phyloP scores from a whole-genome alignment of 2,329 filamentous ascomycete genomes.

The Decorospora gaudefroyi region DNA sequence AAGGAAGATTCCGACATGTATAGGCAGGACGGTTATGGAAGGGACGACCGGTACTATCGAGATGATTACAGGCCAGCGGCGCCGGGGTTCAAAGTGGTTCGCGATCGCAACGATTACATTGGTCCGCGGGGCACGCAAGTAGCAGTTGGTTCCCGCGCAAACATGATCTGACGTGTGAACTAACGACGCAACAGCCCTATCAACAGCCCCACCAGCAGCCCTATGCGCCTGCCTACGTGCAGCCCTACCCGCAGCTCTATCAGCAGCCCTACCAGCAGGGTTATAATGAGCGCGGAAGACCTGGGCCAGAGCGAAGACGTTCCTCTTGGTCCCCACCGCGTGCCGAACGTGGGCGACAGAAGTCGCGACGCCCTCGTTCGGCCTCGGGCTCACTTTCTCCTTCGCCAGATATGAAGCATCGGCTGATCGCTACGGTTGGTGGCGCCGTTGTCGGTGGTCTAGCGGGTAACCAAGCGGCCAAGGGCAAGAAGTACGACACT shows the following conservation, averaged over 20 bases:
- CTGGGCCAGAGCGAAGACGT: constrained; percentile 25
- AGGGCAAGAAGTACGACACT: constrained; percentile 36
- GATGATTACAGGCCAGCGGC: constrained; percentile 20
- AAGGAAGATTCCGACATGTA: constrained; percentile 25
- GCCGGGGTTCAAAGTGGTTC: constrained; percentile 21
- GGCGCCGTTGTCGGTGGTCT: constrained; percentile 45
- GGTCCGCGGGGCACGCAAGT: constrained; percentile 19
- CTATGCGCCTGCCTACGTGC: too few species aligned
- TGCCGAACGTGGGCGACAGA: constrained; percentile 13
- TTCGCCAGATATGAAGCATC: constrained; percentile 29
- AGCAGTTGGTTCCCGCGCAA: constrained; percentile 18
- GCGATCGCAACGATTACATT: constrained; percentile 15
- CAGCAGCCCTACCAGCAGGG: constrained; percentile 10
- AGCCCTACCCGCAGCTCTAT: too few species aligned
- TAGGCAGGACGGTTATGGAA: constrained; percentile 18
- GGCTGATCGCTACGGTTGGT: constrained; percentile 34
- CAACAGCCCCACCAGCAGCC: constrained; percentile 2
- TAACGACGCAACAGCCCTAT: constrained; percentile 10
- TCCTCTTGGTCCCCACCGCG: constrained; percentile 41
- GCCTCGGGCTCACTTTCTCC: constrained; percentile 32
- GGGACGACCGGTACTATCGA: constrained; percentile 19
- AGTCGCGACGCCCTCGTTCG: constrained; percentile 19
- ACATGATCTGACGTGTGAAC: not conserved
- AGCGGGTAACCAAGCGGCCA: constrained; percentile 30
- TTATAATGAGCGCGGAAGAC: constrained; percentile 20